phyloP scores from a whole-genome alignment of 768 basidiomycete species.

The Suillus clintonianus region DNA sequence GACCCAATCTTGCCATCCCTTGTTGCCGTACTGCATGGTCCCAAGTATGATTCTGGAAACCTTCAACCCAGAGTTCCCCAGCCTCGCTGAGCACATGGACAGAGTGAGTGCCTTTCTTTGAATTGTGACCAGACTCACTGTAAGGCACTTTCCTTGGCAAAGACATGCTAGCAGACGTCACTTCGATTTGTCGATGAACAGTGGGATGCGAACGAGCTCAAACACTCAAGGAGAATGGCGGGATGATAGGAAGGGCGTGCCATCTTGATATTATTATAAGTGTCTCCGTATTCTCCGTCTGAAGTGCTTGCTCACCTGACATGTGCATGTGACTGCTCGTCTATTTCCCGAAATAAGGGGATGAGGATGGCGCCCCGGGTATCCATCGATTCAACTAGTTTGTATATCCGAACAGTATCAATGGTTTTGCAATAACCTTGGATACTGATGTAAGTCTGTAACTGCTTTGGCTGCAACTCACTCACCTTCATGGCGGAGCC shows the following conservation, averaged over 20 bases:
- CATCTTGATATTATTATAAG: neutral
- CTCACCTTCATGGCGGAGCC: neutral
- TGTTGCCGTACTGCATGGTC: slow-evolving; percentile 45
- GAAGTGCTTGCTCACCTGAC: neutral
- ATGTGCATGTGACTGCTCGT: neutral
- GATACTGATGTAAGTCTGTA: neutral
- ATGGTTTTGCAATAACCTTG: neutral
- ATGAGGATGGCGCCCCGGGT: neutral
- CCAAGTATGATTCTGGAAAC: slow-evolving; percentile 55
- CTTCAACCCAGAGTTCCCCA: slow-evolving; percentile 51
- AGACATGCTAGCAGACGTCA: slow-evolving; percentile 14
- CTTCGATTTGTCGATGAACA: neutral
- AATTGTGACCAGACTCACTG: slow-evolving; percentile 23
- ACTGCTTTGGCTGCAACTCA: neutral
- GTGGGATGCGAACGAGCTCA: neutral
- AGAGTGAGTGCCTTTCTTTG: neutral
- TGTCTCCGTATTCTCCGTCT: neutral
- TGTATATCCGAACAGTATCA: neutral
- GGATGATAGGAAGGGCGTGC: neutral
- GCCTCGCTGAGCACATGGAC: slow-evolving; percentile 31
- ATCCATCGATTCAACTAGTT: neutral
- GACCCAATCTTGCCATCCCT: slow-evolving; percentile 58
- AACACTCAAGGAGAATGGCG: neutral
- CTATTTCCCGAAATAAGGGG: too few species aligned
- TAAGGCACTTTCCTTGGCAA: slow-evolving; percentile 30